phyloP scores from a whole-genome alignment of 73 alveolate genomes.

The Tetrahymena borealis region DNA sequence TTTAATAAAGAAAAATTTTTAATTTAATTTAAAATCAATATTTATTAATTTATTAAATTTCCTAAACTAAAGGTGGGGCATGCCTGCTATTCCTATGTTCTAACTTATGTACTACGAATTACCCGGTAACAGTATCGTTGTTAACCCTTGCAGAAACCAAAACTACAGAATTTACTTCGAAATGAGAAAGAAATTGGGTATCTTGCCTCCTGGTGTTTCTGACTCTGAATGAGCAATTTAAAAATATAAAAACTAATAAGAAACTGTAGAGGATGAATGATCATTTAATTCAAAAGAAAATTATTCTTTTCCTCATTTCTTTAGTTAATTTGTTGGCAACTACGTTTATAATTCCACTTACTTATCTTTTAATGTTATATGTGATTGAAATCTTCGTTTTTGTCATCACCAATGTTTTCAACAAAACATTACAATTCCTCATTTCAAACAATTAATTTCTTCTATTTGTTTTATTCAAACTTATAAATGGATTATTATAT shows the following conservation, averaged over 20 bases:
- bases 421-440: neutral
- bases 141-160: constrained; percentile 67
- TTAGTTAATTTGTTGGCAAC: neutral
- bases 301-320: neutral
- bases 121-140: constrained; percentile 52
- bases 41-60: constrained; percentile 58
- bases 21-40: no score
- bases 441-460: neutral
- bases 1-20: constrained; percentile 58
- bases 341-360: neutral
- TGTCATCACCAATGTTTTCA: neutral
- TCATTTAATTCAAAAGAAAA: neutral
- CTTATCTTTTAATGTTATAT: neutral
- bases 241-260: no score
- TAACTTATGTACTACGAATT: constrained; percentile 47
- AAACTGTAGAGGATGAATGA: no score
- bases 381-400: neutral
- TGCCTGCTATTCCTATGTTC: constrained; percentile 32
- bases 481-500: no score
- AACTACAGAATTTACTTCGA: constrained; percentile 86
- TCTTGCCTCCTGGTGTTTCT: constrained; percentile 22
- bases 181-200: constrained; percentile 78
- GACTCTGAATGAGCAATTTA: no score
- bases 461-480: no score
- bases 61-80: constrained; percentile 39